Percentiles rank a stretch among this genome's conserved stretches.
phyloP scores from a whole-genome alignment of 768 basidiomycete species.

The Chlorophyllum brunneum region DNA sequence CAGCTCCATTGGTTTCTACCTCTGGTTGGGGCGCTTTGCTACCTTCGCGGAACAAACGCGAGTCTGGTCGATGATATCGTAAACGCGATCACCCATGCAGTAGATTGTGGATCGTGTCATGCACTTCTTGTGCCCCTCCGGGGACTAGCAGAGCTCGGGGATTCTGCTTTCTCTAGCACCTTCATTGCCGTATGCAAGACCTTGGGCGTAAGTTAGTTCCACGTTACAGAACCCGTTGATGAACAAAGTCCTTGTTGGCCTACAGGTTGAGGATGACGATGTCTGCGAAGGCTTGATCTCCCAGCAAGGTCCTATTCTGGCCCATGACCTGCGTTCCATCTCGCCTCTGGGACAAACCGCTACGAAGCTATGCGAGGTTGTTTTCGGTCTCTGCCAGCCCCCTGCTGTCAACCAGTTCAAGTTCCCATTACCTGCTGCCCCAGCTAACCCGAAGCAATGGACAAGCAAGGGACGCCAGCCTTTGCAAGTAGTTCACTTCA shows the following conservation, averaged over 20 bases:
- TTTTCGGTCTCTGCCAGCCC: slow-evolving; percentile 51
- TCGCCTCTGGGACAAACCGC: slow-evolving; percentile 42
- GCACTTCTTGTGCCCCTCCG: slow-evolving; percentile 43
- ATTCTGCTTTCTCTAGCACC: slow-evolving; percentile 39
- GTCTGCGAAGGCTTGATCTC: slow-evolving; percentile 51
- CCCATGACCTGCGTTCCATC: slow-evolving; percentile 51
- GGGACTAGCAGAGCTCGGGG: slow-evolving; percentile 44
- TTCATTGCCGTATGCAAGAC: slow-evolving; percentile 42
- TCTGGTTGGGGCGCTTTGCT: neutral
- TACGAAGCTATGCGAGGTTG: slow-evolving; percentile 49
- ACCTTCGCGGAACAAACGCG: slow-evolving; percentile 16
- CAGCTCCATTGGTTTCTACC: neutral
- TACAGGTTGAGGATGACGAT: slow-evolving; percentile 49
- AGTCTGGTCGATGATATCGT: slow-evolving; percentile 37
- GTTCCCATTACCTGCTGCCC: slow-evolving; percentile 41
- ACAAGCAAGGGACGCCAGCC: slow-evolving; percentile 36
- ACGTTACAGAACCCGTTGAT: neutral
- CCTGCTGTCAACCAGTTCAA: slow-evolving; percentile 41
- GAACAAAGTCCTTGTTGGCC: neutral
- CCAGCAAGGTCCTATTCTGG: slow-evolving; percentile 54
- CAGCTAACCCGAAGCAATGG: slow-evolving; percentile 30
- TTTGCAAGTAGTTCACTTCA: slow-evolving; percentile 57
- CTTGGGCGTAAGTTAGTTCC: slow-evolving; percentile 27
- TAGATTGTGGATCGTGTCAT: slow-evolving; percentile 50
- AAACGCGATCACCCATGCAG: slow-evolving; percentile 38